These are phyloP conservation scores for Fusarium sp. DNA, from an alignment of 2,329 filamentous ascomycete species.

Conservation along the genomic window DNA sequence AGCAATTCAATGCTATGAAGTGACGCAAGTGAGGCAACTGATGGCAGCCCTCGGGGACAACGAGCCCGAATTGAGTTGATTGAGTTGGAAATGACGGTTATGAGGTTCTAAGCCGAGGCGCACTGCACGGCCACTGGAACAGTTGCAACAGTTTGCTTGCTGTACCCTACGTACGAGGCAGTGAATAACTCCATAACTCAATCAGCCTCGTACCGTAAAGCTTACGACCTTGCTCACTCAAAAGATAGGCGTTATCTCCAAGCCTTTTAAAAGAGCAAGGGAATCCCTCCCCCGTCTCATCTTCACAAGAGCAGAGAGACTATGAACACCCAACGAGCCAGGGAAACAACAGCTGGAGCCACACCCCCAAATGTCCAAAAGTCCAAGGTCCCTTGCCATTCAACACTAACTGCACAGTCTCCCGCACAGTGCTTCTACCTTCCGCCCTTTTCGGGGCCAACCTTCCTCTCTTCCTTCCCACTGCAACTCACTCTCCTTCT, in stretches of 20 bases:
- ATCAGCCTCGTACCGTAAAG: slow-evolving; percentile 1
- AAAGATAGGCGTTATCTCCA: slow-evolving; percentile 5
- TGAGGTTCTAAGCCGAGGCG: slow-evolving; percentile 13
- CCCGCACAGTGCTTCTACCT: slow-evolving; percentile 17
- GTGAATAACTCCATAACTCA: slow-evolving; percentile 5
- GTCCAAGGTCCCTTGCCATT: slow-evolving; percentile 25
- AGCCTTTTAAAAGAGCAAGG: slow-evolving; percentile 1
- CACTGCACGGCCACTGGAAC: neutral
- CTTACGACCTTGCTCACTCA: neutral
- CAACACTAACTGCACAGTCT: slow-evolving; percentile 23
- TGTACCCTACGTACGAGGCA: neutral
- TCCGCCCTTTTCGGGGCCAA: slow-evolving; percentile 36
- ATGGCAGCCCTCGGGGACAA: slow-evolving; percentile 18
- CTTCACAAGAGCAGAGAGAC: neutral
- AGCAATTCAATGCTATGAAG: slow-evolving; percentile 1
- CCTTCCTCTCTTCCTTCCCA: slow-evolving; percentile 39
- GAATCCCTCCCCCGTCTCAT: slow-evolving; percentile 5
- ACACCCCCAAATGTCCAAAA: slow-evolving; percentile 31
- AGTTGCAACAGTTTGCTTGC: neutral
- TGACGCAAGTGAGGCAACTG: slow-evolving; percentile 37
- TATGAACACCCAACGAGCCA: slow-evolving; percentile 25
- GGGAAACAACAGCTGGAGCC: slow-evolving; percentile 42
- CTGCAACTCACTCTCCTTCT: slow-evolving; percentile 45
- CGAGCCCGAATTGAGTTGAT: slow-evolving; percentile 2
- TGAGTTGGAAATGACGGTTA: slow-evolving; percentile 26